Evolutionary conservation across 306 rosid genomes (phyloP).

Genomic region (Mimosa pudica): DNA sequence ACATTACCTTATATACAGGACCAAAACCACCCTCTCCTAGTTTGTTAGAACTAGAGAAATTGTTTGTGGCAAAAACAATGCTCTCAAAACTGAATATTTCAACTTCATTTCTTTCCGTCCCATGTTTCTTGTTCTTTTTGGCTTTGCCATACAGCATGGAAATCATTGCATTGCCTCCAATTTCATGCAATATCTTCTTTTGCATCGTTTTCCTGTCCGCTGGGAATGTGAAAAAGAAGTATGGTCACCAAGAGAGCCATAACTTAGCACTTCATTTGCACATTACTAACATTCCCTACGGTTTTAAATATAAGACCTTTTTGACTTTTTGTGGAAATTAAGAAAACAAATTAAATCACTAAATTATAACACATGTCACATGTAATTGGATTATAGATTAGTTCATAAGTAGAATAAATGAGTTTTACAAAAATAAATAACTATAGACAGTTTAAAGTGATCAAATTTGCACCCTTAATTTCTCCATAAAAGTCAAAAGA

Average conservation of each 20-base stretch:
- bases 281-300: too few species aligned
- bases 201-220: conserved; percentile 19
- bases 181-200: conserved; percentile 21
- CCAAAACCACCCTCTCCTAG: conserved; percentile 43
- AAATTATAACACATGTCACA: too few species aligned
- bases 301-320: too few species aligned
- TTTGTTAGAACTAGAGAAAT: conserved; percentile 28
- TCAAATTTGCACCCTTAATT: too few species aligned
- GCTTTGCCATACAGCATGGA: conserved; percentile 6
- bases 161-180: conserved; percentile 26
- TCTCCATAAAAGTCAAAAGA: too few species aligned
- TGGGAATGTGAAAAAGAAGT: conserved; percentile 7
- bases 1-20: conserved; percentile 42
- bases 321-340: too few species aligned
- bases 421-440: too few species aligned
- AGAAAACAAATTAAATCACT: too few species aligned
- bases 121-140: not conserved
- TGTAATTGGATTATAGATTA: too few species aligned
- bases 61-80: conserved; percentile 37
- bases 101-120: conserved; percentile 12
- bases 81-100: conserved; percentile 35
- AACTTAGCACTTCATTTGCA: not conserved
- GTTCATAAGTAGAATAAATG: too few species aligned
- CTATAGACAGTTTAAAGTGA: too few species aligned
- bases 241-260: not conserved